Evolutionary conservation across 1,284 basidiomycete genomes (phyloP).

Genomic region (Meripilus lineatus): DNA sequence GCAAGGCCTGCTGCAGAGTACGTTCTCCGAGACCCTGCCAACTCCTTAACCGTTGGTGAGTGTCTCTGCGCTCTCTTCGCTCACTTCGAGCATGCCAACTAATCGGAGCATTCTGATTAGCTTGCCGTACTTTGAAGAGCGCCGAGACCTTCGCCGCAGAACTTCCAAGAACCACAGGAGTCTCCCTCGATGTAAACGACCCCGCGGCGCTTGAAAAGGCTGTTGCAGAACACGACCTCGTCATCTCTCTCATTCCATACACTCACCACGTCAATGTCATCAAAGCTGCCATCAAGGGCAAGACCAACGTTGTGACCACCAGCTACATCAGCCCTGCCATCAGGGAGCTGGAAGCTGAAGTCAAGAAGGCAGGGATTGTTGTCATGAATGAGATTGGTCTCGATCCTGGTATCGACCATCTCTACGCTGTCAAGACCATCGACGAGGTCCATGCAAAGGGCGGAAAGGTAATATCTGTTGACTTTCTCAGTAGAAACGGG

Average conservation of each 20-base stretch:
- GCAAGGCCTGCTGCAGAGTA: conserved; percentile 94
- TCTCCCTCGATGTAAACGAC: conserved; percentile 83
- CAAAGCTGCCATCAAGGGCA: conserved; percentile 92
- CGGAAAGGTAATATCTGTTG: conserved; percentile 63
- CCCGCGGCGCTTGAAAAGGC: conserved; percentile 72
- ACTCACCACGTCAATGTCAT: conserved; percentile 90
- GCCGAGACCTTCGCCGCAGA: conserved; percentile 69
- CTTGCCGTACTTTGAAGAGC: conserved; percentile 79
- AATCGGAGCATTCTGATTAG: conserved; percentile 31
- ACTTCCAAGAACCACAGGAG: conserved; percentile 67
- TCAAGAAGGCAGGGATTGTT: conserved; percentile 86
- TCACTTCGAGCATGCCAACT: conserved; percentile 1
- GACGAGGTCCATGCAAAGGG: conserved; percentile 91
- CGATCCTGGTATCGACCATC: conserved; percentile 92
- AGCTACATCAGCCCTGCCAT: conserved; percentile 92
- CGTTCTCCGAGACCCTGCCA: conserved; percentile 78
- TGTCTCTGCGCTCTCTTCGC: conserved; percentile 2
- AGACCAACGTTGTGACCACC: conserved; percentile 95
- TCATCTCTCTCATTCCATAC: conserved; percentile 97
- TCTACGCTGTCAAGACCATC: conserved; percentile 97
- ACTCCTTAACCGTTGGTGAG: conserved; percentile 80
- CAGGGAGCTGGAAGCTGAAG: conserved; percentile 81
- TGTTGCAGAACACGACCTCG: conserved; percentile 86
- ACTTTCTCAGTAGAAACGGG: background rate
- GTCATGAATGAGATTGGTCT: conserved; percentile 99